phyloP scores from a whole-genome alignment of 352 stramenopile species.

The Phytophthora pluvialis region DNA sequence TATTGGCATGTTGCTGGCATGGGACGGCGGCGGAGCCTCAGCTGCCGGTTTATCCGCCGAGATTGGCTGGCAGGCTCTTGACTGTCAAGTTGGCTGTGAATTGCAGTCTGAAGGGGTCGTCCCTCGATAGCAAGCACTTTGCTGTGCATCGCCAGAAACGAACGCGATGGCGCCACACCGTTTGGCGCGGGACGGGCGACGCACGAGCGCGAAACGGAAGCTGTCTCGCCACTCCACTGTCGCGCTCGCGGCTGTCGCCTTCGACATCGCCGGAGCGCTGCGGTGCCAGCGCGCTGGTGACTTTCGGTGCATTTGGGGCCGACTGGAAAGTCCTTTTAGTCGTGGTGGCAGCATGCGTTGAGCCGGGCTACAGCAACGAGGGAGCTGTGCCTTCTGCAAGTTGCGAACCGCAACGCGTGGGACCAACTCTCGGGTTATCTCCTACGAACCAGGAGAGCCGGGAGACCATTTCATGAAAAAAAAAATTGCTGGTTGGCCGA shows the following conservation, averaged over 20 bases:
- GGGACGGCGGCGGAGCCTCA: constrained; percentile 9
- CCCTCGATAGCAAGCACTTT: neutral
- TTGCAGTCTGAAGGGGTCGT: no score
- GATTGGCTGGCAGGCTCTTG: neutral
- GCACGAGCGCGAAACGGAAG: constrained; percentile 1
- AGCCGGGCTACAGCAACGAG: no score
- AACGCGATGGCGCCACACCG: constrained; percentile 5
- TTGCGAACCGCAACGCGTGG: no score
- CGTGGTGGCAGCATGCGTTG: no score
- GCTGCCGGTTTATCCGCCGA: constrained; percentile 11
- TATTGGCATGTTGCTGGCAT: neutral
- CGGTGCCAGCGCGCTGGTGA: no score
- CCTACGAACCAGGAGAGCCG: no score
- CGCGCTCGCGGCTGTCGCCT: neutral
- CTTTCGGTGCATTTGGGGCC: no score
- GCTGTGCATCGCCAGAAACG: constrained; percentile 14
- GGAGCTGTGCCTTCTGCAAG: no score
- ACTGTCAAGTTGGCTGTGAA: neutral
- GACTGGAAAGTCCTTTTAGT: no score
- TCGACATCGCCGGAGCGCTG: neutral
- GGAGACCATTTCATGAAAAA: no score
- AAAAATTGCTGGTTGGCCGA: no score
- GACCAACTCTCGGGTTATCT: no score
- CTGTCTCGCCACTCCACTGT: neutral
- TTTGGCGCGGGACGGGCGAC: constrained; percentile 10